A percentile compares a stretch with the other conserved stretches of the same genome.
phyloP scores from a whole-genome alignment of 202 grass and related monocot species.

The Digitaria exilis region DNA sequence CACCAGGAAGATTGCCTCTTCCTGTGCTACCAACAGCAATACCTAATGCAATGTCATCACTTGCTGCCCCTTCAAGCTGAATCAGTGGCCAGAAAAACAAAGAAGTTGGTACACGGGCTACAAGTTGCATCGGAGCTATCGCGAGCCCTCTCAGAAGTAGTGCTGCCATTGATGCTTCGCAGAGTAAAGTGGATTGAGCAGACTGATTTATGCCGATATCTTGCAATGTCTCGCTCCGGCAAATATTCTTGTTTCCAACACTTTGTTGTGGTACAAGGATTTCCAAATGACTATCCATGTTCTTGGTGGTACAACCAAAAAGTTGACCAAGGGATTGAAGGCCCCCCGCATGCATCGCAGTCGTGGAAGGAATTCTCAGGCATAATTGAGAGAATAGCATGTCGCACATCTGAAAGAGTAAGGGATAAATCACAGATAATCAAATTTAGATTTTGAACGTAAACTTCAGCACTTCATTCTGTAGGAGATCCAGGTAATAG shows the following conservation, averaged over 20 bases:
- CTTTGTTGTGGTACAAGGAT: conserved; percentile 48
- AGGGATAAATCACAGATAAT: conserved; percentile 31
- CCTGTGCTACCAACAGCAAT: conserved; percentile 97
- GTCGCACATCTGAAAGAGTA: conserved; percentile 85
- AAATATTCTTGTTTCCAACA: conserved; percentile 47
- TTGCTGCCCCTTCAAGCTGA: conserved; percentile 94
- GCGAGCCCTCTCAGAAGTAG: conserved; percentile 85
- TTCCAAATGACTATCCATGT: conserved; percentile 49
- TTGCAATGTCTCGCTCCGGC: conserved; percentile 55
- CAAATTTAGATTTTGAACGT: conserved; percentile 4
- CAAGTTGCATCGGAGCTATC: conserved; percentile 89
- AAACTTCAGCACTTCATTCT: background rate
- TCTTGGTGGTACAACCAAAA: conserved; percentile 69
- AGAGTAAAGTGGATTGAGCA: conserved; percentile 48
- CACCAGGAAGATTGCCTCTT: conserved; percentile 95
- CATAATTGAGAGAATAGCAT: conserved; percentile 98
- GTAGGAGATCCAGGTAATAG: background rate
- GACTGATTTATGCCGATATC: conserved; percentile 45
- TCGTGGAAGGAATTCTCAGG: conserved; percentile 65
- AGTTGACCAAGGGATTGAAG: conserved; percentile 70
- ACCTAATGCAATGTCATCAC: conserved; percentile 97
- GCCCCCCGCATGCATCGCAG: conserved; percentile 51
- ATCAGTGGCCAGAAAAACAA: conserved; percentile 97
- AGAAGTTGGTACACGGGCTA: conserved; percentile 85
- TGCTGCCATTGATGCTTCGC: conserved; percentile 83